These are phyloP conservation scores for Fremontodendron californicum DNA, from an alignment of 345 rosid species.

Conservation along the genomic window DNA sequence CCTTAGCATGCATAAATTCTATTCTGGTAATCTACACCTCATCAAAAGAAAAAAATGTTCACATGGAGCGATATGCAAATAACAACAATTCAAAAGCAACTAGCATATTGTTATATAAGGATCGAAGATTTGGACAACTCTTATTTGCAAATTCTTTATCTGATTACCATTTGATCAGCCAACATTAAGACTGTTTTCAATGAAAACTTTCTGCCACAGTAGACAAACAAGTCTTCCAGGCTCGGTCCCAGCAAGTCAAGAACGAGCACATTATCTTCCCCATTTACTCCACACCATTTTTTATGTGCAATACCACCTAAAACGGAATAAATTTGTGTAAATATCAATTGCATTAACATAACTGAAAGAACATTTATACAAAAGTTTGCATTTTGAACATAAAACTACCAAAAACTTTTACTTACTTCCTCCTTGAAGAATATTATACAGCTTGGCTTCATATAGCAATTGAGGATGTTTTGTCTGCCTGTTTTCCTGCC, in stretches of 20 bases:
- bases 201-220: constrained; percentile 66
- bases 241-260: constrained; percentile 66
- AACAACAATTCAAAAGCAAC: background rate
- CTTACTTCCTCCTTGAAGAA: constrained; percentile 65
- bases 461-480: constrained; percentile 58
- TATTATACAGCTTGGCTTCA: constrained; percentile 57
- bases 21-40: constrained; percentile 51
- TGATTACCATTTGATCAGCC: constrained; percentile 64
- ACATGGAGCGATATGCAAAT: background rate
- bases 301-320: constrained; percentile 50
- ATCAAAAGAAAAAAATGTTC: background rate
- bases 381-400: background rate
- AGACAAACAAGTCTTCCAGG: constrained; percentile 63
- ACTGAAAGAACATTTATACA: background rate
- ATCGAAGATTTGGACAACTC: background rate
- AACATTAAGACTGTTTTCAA: constrained; percentile 61
- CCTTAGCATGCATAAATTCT: constrained; percentile 61
- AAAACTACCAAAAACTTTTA: background rate
- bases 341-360: background rate
- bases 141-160: constrained; percentile 2
- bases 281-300: constrained; percentile 55
- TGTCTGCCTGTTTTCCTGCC: constrained; percentile 53
- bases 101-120: background rate
- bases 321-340: background rate
- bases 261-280: constrained; percentile 47